These are phyloP conservation scores for Fusarium dlaminii DNA, from an alignment of 2,329 filamentous ascomycete species.

Conservation along the genomic window DNA sequence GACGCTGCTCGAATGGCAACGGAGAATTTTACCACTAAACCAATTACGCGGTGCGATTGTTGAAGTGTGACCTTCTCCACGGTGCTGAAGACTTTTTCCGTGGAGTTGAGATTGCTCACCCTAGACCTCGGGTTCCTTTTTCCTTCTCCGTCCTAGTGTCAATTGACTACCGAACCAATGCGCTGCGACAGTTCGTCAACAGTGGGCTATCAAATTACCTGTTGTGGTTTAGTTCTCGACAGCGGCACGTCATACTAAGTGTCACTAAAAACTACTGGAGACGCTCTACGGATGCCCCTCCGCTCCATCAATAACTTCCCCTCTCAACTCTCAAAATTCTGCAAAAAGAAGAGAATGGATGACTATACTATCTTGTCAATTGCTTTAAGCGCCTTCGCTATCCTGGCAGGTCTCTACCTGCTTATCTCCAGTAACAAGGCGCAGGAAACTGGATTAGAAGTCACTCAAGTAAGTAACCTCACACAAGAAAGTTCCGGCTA, in stretches of 20 bases:
- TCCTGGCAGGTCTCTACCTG: background rate
- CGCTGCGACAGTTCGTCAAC: background rate
- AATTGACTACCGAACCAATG: background rate
- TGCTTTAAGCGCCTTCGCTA: background rate
- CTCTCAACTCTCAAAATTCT: background rate
- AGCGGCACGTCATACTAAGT: background rate
- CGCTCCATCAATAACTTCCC: background rate
- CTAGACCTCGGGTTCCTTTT: background rate
- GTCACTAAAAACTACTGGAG: background rate
- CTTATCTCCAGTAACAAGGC: background rate
- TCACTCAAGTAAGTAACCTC: constrained; percentile 19
- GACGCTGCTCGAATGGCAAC: constrained; percentile 5
- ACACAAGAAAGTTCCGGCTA: background rate
- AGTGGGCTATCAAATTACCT: background rate
- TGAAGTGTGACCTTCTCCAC: fast-evolving
- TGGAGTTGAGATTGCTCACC: background rate
- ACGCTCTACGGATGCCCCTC: background rate
- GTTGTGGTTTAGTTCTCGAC: background rate
- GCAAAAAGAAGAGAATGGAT: background rate
- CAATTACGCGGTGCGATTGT: constrained; percentile 7
- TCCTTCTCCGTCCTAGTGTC: background rate
- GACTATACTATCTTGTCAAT: background rate
- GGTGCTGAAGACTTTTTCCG: fast-evolving
- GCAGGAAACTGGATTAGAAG: constrained; percentile 8
- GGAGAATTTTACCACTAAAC: constrained; percentile 27